Conservation (phyloP, 164 flowering plant genomes). For the Magnolia changhungtana region DNA sequence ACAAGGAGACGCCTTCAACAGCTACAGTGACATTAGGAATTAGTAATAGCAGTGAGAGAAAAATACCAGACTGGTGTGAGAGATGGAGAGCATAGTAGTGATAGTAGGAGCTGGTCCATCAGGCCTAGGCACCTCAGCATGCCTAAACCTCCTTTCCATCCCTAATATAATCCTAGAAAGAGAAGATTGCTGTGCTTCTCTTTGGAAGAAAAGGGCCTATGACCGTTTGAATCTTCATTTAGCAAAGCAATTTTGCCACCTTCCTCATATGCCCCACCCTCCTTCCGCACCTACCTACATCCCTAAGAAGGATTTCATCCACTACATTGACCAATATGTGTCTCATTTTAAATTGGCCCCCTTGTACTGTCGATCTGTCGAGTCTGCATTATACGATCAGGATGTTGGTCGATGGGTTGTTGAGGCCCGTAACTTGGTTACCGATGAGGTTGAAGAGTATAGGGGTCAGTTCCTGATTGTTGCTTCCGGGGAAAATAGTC, state of each 20-base stretch:
- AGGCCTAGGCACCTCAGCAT: conserved; percentile 38
- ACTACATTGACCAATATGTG: conserved; percentile 34
- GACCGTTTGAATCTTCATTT: conserved; percentile 38
- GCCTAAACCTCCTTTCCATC: conserved; percentile 22
- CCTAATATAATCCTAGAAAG: conserved; percentile 33
- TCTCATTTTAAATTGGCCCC: conserved; percentile 24
- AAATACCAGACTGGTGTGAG: no score
- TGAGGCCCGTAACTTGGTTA: neutral
- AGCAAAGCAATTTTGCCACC: conserved; percentile 35
- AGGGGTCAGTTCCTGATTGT: conserved; percentile 39
- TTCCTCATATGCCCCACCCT: no score
- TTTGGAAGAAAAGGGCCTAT: conserved; percentile 37
- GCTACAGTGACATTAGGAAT: no score
- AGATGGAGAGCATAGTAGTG: conserved; percentile 14
- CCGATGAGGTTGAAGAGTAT: conserved; percentile 29
- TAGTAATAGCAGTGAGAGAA: no score
- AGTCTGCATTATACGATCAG: neutral
- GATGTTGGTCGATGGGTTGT: neutral
- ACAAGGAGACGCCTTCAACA: no score
- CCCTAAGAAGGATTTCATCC: conserved; percentile 19
- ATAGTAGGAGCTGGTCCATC: conserved; percentile 17
- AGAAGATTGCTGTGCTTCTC: conserved; percentile 20
- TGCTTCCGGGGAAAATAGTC: conserved; percentile 62
- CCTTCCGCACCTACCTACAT: no score
- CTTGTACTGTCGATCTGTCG: conserved; percentile 19